Evolutionary conservation across 495 filamentous ascomycete genomes (phyloP).

Genomic region (Talaromyces adpressus): DNA sequence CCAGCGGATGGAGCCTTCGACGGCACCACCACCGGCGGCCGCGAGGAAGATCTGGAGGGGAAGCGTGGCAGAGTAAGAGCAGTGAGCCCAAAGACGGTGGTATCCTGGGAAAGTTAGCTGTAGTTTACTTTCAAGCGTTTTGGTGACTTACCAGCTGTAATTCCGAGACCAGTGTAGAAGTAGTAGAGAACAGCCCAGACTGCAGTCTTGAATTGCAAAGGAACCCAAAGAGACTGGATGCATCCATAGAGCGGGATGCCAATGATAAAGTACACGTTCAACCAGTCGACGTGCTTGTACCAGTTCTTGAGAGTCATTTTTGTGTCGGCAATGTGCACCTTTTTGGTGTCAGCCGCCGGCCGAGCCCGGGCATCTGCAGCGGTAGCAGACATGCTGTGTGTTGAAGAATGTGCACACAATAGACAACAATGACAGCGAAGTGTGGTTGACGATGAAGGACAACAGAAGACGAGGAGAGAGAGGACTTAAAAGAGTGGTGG

Average conservation of each 20-base stretch:
- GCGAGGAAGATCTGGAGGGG: slow-evolving; percentile 92
- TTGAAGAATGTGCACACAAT: background rate
- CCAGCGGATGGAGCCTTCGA: slow-evolving; percentile 95
- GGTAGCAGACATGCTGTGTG: slow-evolving; percentile 33
- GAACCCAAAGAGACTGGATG: slow-evolving; percentile 75
- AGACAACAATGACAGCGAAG: background rate
- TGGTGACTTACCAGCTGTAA: slow-evolving; percentile 60
- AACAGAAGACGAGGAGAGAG: background rate
- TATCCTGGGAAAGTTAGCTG: slow-evolving; percentile 49
- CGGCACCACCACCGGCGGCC: slow-evolving; percentile 85
- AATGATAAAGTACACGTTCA: slow-evolving; percentile 83
- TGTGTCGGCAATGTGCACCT: slow-evolving; percentile 50
- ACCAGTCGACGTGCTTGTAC: slow-evolving; percentile 97
- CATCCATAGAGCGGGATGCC: slow-evolving; percentile 72
- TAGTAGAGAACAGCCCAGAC: slow-evolving; percentile 84
- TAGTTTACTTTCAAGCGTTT: background rate
- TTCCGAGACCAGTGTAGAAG: slow-evolving; percentile 83
- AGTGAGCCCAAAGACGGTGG: slow-evolving; percentile 92
- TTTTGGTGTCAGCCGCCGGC: slow-evolving; percentile 38
- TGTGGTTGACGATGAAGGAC: background rate
- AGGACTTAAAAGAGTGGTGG: background rate
- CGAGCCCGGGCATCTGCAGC: slow-evolving; percentile 27
- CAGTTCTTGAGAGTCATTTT: slow-evolving; percentile 82
- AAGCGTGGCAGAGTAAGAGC: slow-evolving; percentile 81
- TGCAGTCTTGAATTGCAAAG: slow-evolving; percentile 67